A percentile compares a stretch with the other conserved stretches of the same genome.
Evolutionary conservation across 257 asterid genomes (phyloP).

Genomic region (Solanum infundibuliforme): DNA sequence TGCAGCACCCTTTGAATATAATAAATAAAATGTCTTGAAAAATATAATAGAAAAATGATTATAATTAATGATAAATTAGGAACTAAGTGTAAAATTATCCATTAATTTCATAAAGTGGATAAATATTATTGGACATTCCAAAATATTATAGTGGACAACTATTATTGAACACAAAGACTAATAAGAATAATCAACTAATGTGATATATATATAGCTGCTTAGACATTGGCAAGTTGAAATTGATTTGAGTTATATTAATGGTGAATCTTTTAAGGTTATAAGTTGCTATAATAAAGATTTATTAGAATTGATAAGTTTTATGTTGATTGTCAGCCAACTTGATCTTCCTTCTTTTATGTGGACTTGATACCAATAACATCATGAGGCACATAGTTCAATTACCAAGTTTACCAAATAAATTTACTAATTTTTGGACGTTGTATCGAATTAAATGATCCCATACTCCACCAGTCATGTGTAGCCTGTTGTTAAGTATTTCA

Average conservation of each 20-base stretch:
- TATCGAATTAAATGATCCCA: not conserved
- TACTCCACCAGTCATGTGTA: not conserved
- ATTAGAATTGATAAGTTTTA: not conserved
- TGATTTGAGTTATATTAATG: not conserved
- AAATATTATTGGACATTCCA: no score
- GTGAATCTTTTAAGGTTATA: no score
- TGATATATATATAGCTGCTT: not conserved
- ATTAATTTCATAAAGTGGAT: no score
- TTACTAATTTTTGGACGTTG: not conserved
- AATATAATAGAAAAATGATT: no score
- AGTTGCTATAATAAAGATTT: not conserved
- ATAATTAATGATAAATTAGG: no score
- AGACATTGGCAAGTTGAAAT: not conserved
- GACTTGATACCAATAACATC: not conserved
- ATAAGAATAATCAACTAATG: no score
- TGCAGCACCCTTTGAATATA: no score
- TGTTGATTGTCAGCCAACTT: not conserved
- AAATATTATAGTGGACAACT: no score
- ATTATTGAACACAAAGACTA: no score
- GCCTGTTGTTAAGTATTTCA: not conserved
- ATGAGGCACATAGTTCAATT: not conserved
- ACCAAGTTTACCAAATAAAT: not conserved
- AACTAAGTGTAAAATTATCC: no score
- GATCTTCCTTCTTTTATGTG: not conserved
- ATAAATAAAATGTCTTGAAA: no score